Evolutionary conservation across 495 filamentous ascomycete genomes (phyloP), one percentile per base, ranked within the genome.

Genomic region (Rhypophila decipiens): DNA sequence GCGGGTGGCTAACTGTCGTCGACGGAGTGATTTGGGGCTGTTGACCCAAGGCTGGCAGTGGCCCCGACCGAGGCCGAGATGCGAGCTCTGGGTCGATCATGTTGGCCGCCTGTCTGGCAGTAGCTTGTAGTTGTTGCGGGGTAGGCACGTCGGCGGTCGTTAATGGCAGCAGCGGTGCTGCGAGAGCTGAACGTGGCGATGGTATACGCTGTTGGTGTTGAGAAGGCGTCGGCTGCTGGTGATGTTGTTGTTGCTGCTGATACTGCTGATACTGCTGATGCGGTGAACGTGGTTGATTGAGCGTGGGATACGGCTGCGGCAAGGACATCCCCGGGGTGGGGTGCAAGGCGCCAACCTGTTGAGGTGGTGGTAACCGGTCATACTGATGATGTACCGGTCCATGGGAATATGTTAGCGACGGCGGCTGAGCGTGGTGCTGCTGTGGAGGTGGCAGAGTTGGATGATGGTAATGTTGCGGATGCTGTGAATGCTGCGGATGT

Each of bases 81-180:
- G 58, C 45, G 20, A 67, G 40, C 1, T 59, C 55, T 3, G 66
- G 61, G 36, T 71, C 67, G 8, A 70, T 62, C 31, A 59, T 53
- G 31, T 64, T 61, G 0, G 63, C 65, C 0, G 66, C 67, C 22
- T 66, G 56, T 4, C 61, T 52, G 0, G 63, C 59, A 23, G 60
- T 52, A 1, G 55, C 57, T 36, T 60, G 60, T 12, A 73, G 55
- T 0, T 69, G 62, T 11, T 68, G 67, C 2, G 67, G 60, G n/a
- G 63, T 61, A 1, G 70, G 69, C 1, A 69, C 69, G 27, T 59
- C 58, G 22, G 50, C 23, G 0, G 58, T 33, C 5, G 50, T n/a
- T n/a, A 31, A 13, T 31, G 27, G 27, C 13, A 13, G 39, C 7
- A 51, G 1, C 53, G 55, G 3, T 47, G 46, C 9, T 35, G 64